phyloP scores from a whole-genome alignment of 2,329 filamentous ascomycete species.

The Colletotrichum cereale region DNA sequence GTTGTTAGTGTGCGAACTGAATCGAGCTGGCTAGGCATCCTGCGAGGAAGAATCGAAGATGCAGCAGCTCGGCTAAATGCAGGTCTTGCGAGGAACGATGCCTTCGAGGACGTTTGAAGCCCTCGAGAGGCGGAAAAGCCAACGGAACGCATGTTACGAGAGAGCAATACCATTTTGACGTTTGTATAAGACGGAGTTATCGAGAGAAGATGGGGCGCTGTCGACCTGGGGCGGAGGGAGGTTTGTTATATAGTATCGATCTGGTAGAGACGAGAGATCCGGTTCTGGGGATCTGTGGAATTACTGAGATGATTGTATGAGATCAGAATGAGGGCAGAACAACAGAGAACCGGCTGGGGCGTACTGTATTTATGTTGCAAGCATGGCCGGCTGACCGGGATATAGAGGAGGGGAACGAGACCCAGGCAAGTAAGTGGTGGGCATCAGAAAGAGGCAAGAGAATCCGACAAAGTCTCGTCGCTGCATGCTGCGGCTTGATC shows the following conservation, averaged over 20 bases:
- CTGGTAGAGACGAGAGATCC: not conserved
- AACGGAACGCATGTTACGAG: conserved; percentile 46
- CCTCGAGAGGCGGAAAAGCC: conserved; percentile 45
- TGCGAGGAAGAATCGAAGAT: conserved; percentile 55
- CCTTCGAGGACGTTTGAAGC: conserved; percentile 45
- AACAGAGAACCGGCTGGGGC: conserved; percentile 16
- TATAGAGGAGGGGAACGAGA: conserved; percentile 25
- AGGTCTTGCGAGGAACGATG: conserved; percentile 41
- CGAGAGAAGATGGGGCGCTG: not conserved
- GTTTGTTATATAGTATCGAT: conserved; percentile 22
- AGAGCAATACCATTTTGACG: conserved; percentile 50
- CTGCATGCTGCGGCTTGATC: not conserved
- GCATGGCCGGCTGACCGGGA: conserved; percentile 26
- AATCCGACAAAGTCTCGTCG: conserved; percentile 31
- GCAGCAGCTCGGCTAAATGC: conserved; percentile 35
- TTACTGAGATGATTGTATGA: conserved; percentile 23
- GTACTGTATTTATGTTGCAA: conserved; percentile 37
- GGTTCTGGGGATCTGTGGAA: conserved; percentile 21
- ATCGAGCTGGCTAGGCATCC: conserved; percentile 54
- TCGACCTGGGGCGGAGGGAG: conserved; percentile 21
- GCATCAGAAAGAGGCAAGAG: conserved; percentile 32
- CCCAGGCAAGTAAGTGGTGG: conserved; percentile 3
- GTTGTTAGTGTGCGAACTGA: conserved; percentile 71
- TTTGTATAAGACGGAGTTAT: conserved; percentile 12
- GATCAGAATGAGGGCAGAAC: conserved; percentile 6